Evolutionary conservation across 2,329 filamentous ascomycete species (phyloP).

Genomic region (Neocucurbitaria cava): DNA sequence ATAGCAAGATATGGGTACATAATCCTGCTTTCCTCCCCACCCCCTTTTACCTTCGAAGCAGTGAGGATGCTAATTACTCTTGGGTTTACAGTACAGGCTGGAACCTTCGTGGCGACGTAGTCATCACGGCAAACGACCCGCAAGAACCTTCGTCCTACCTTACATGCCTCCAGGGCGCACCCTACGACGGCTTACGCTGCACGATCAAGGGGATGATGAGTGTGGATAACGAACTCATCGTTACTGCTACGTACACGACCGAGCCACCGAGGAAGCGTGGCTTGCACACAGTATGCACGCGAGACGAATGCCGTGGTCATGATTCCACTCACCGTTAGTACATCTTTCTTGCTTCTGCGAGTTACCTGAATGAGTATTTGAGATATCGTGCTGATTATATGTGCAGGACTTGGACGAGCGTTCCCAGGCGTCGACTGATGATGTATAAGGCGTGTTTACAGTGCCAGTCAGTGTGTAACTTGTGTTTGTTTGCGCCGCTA

Average conservation of each 20-base stretch:
- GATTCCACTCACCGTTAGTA: too few species aligned
- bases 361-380: too few species aligned
- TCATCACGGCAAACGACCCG: conserved; percentile 24
- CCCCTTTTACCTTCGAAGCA: not conserved
- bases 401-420: too few species aligned
- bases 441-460: too few species aligned
- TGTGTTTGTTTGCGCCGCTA: conserved; percentile 4
- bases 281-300: not conserved
- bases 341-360: too few species aligned
- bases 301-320: too few species aligned
- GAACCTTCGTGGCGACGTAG: conserved; percentile 1
- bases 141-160: conserved; percentile 18
- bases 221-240: conserved; percentile 5
- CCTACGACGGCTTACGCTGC: conserved; percentile 25
- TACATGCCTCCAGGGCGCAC: conserved; percentile 19
- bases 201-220: conserved; percentile 18
- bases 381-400: too few species aligned
- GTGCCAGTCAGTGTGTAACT: not conserved
- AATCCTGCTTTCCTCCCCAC: not conserved
- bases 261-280: not conserved
- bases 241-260: not conserved
- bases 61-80: not conserved
- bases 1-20: too few species aligned
- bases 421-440: too few species aligned
- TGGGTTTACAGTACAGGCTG: not conserved